Conservation (phyloP, 768 basidiomycete species). For the Pulveroboletus sp. region DNA sequence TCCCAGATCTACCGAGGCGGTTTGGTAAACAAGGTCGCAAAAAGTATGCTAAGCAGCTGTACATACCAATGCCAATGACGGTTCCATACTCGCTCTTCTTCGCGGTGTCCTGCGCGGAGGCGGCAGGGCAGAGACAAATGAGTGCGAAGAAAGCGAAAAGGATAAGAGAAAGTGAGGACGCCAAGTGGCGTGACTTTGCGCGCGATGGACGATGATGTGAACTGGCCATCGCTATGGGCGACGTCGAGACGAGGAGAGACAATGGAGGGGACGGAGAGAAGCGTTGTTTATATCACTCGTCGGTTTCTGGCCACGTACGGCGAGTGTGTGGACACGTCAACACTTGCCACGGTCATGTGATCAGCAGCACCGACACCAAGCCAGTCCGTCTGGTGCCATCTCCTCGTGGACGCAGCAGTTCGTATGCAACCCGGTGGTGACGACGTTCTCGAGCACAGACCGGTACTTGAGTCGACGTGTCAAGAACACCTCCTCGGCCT, state of each 20-base stretch:
- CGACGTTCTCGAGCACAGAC: no score
- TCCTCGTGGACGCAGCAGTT: no score
- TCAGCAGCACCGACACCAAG: no score
- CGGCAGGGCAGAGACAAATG: conserved; percentile 63
- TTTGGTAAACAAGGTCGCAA: not conserved
- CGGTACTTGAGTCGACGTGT: no score
- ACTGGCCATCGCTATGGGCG: conserved; percentile 25
- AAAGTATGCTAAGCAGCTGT: not conserved
- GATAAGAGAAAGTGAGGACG: conserved; percentile 55
- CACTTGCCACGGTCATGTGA: conserved; percentile 28
- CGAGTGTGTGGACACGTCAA: conserved; percentile 29
- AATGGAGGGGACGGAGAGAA: not conserved
- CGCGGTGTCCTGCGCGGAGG: conserved; percentile 54
- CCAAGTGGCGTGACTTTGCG: conserved; percentile 49
- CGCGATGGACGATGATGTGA: conserved; percentile 45
- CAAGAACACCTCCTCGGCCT: no score
- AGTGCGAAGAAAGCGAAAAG: conserved; percentile 66
- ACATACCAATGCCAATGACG: conserved; percentile 87
- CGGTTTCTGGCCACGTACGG: conserved; percentile 22
- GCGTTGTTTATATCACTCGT: conserved; percentile 20
- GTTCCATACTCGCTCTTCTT: conserved; percentile 74
- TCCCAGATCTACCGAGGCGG: conserved; percentile 64
- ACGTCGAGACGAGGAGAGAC: conserved; percentile 7
- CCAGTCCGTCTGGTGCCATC: no score
- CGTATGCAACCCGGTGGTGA: no score